phyloP scores from a whole-genome alignment of 768 basidiomycete species.

The Favolaschia claudopus region DNA sequence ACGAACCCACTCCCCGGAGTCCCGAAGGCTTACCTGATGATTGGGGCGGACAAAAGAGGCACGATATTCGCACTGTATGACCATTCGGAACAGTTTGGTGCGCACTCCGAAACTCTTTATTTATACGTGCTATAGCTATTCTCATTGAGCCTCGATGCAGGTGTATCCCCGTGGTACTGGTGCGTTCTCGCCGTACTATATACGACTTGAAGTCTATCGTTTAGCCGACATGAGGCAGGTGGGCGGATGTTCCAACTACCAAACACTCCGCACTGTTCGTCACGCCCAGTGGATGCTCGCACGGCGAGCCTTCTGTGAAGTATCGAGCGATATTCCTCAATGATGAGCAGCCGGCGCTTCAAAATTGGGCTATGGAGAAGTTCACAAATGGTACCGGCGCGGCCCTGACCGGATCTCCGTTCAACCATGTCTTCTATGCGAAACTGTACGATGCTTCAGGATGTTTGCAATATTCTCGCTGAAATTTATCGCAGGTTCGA shows the following conservation, averaged over 20 bases:
- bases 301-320: constrained; percentile 72
- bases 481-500: constrained; percentile 56
- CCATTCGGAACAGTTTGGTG: constrained; percentile 74
- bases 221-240: constrained; percentile 49
- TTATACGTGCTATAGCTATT: neutral
- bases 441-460: constrained; percentile 50
- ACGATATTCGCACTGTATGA: constrained; percentile 74
- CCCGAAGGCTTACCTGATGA: constrained; percentile 67
- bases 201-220: neutral
- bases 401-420: constrained; percentile 57
- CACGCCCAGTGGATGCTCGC: constrained; percentile 51
- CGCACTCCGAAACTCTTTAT: neutral
- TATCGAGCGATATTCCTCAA: constrained; percentile 80
- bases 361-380: constrained; percentile 75
- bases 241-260: constrained; percentile 79
- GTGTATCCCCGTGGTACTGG: constrained; percentile 78
- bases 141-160: constrained; percentile 34
- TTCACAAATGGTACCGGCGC: constrained; percentile 71
- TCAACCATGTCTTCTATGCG: constrained; percentile 68
- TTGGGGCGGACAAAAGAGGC: constrained; percentile 74
- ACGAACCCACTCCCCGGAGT: constrained; percentile 65
- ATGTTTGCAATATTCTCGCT: neutral
- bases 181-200: constrained; percentile 34
- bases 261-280: constrained; percentile 58
- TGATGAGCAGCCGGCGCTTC: constrained; percentile 76